phyloP scores from a whole-genome alignment of 352 stramenopile genomes.

The Pythium rhizo-oryzae region DNA sequence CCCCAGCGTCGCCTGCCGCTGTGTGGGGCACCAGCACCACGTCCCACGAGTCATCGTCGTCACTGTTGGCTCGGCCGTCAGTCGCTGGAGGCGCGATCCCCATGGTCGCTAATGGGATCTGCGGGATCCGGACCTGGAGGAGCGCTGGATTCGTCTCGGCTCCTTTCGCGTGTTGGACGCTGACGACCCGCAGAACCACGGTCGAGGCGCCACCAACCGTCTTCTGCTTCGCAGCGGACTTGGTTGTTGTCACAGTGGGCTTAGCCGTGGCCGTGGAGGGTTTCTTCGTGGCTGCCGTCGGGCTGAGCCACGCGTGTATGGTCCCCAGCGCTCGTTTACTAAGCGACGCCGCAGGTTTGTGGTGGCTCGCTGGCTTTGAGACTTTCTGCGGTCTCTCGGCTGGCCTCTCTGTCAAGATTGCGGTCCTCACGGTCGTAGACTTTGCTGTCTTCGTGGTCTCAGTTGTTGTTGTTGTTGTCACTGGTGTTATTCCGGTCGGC shows the following conservation, averaged over 20 bases:
- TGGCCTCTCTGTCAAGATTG: too few relatives aligned
- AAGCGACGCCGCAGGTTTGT: neutral
- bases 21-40: conserved; percentile 16
- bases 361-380: neutral
- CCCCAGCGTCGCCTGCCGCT: neutral
- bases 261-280: neutral
- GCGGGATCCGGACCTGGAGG: conserved; percentile 1
- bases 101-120: neutral
- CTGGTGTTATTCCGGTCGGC: too few relatives aligned
- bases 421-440: too few relatives aligned
- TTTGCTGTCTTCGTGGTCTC: neutral
- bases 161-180: neutral
- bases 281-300: neutral
- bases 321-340: neutral
- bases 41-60: conserved; percentile 14
- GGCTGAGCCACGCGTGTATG: conserved; percentile 2
- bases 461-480: neutral
- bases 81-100: neutral
- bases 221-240: neutral
- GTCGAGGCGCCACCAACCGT: neutral
- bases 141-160: neutral
- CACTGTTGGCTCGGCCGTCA: neutral
- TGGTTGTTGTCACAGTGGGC: neutral
- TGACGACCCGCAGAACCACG: neutral
- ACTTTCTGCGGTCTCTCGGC: too few relatives aligned